These are phyloP conservation scores for Diaporthe ilicicola DNA, from an alignment of 2,329 filamentous ascomycete genomes.

Conservation along the genomic window DNA sequence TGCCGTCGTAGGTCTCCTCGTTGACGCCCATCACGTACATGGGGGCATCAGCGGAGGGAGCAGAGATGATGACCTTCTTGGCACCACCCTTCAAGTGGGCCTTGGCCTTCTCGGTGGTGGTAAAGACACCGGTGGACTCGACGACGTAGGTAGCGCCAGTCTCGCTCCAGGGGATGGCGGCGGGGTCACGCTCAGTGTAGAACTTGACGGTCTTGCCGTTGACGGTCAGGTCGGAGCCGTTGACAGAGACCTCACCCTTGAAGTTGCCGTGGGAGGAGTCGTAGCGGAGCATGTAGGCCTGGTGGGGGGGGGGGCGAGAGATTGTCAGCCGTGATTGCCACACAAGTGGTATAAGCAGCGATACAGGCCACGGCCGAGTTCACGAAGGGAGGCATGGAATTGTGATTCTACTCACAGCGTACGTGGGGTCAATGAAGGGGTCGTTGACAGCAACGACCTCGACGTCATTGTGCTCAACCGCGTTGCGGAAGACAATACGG, in stretches of 20 bases:
- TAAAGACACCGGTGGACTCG: slow-evolving; percentile 99
- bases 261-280: slow-evolving; percentile 97
- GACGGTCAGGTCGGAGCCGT: slow-evolving; percentile 78
- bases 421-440: slow-evolving; percentile 97
- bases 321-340: slow-evolving; percentile 41
- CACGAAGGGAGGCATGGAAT: background rate
- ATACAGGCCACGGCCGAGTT: background rate
- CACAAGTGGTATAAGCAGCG: background rate
- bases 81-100: slow-evolving; percentile 95
- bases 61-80: slow-evolving; percentile 97
- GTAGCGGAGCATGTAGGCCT: slow-evolving; percentile 99
- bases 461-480: slow-evolving; percentile 87
- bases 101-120: slow-evolving; percentile 94
- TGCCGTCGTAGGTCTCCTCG: slow-evolving; percentile 90
- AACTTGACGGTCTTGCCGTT: slow-evolving; percentile 96
- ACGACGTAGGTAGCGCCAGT: slow-evolving; percentile 92
- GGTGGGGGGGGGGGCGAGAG: slow-evolving; percentile 28
- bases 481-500: slow-evolving; percentile 99
- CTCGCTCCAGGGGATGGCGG: slow-evolving; percentile 88
- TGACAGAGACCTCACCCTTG: slow-evolving; percentile 87
- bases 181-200: slow-evolving; percentile 91
- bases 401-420: slow-evolving; percentile 78
- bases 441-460: slow-evolving; percentile 98
- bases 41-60: slow-evolving; percentile 92
- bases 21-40: slow-evolving; percentile 99